Percentiles rank a stretch among this genome's conserved stretches.
Conservation (phyloP, 805 yeast species). For the Vanderwaltozyma tropicalis region DNA sequence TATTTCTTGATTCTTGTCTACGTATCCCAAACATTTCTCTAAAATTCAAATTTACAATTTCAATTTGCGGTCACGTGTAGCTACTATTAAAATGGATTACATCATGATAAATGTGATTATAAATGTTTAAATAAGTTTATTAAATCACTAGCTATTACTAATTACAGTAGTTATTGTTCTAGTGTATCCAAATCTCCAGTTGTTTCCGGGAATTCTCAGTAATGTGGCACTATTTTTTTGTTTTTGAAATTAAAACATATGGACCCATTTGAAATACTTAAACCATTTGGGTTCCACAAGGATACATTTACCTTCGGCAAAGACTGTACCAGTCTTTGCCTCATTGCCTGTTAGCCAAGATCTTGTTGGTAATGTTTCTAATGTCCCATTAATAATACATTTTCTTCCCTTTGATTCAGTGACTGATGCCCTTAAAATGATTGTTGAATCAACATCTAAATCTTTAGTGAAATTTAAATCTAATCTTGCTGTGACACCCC, state of each 20-base stretch:
- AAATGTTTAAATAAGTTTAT: too few relatives aligned
- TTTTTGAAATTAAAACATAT: conserved; percentile 13
- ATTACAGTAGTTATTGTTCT: too few relatives aligned
- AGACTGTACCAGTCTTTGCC: conserved; percentile 7
- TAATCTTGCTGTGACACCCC: conserved; percentile 84
- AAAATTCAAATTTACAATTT: too few relatives aligned
- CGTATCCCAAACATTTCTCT: neutral
- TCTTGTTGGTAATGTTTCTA: conserved; percentile 28
- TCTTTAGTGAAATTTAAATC: conserved; percentile 47
- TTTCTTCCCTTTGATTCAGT: conserved; percentile 64
- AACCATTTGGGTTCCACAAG: conserved; percentile 87
- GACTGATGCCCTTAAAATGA: conserved; percentile 60
- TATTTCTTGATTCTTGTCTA: neutral
- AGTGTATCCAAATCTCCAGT: too few relatives aligned
- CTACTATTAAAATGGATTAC: too few relatives aligned
- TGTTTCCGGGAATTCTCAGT: too few relatives aligned
- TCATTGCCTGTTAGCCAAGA: conserved; percentile 1
- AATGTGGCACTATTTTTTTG: too few relatives aligned
- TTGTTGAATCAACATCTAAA: conserved; percentile 45
- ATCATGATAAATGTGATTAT: too few relatives aligned
- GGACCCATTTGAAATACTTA: conserved; percentile 51
- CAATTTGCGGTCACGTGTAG: too few relatives aligned
- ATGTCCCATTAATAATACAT: conserved; percentile 66
- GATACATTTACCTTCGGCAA: conserved; percentile 59
- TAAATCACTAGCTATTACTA: too few relatives aligned